phyloP scores from a whole-genome alignment of 768 basidiomycete genomes.

The Mycena latifolia region DNA sequence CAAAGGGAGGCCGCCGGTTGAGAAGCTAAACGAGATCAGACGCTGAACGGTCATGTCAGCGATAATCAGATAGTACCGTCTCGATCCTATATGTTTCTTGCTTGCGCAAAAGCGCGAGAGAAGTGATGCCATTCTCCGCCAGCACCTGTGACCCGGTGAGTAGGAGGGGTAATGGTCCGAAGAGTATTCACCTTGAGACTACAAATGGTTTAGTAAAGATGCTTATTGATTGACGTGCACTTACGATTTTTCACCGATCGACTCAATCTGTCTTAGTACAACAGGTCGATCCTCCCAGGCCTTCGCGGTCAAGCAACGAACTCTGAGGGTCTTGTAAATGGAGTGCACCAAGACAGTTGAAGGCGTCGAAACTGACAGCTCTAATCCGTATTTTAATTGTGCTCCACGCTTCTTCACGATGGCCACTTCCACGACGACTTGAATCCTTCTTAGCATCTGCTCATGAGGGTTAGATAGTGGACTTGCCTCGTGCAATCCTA shows the following conservation, averaged over 20 bases:
- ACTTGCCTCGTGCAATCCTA: constrained; percentile 80
- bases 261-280: constrained; percentile 88
- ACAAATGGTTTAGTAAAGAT: constrained; percentile 6
- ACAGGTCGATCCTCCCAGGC: constrained; percentile 93
- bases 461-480: neutral
- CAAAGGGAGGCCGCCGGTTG: constrained; percentile 82
- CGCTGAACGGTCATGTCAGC: neutral
- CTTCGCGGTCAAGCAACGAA: constrained; percentile 83
- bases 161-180: neutral
- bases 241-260: constrained; percentile 94
- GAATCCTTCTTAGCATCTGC: constrained; percentile 14
- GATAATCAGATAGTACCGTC: constrained; percentile 53
- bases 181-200: constrained; percentile 49
- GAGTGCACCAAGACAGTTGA: neutral
- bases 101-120: constrained; percentile 66
- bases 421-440: constrained; percentile 86
- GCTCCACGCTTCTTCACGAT: constrained; percentile 73
- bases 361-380: constrained; percentile 66
- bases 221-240: constrained; percentile 39
- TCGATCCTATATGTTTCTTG: constrained; percentile 75
- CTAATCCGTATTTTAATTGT: constrained; percentile 79
- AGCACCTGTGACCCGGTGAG: constrained; percentile 64
- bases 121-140: constrained; percentile 77
- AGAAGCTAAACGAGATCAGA: constrained; percentile 62
- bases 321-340: constrained; percentile 52